Conservation (phyloP, 768 basidiomycete genomes). For the Lentinula edodes region DNA sequence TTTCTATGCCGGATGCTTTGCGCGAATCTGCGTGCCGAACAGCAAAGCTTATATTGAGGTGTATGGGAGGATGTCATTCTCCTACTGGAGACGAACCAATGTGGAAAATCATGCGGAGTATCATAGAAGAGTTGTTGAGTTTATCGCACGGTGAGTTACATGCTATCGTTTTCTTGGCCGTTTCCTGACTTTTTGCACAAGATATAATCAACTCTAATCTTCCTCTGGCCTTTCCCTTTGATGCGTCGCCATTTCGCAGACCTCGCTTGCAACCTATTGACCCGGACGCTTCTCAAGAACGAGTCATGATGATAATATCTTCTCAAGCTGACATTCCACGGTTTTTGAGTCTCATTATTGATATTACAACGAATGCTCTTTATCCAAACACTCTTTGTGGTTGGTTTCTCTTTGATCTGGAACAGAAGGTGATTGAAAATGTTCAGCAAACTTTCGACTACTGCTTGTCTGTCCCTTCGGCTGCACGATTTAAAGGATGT, state of each 20-base stretch:
- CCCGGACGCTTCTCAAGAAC: slow-evolving; percentile 10
- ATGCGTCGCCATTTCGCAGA: neutral
- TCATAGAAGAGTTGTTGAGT: slow-evolving; percentile 37
- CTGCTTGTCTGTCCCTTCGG: slow-evolving; percentile 31
- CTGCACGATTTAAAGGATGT: slow-evolving; percentile 32
- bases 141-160: slow-evolving; percentile 33
- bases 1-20: slow-evolving; percentile 42
- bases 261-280: neutral
- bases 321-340: slow-evolving; percentile 35
- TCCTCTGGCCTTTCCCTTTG: slow-evolving; percentile 1
- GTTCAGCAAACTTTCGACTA: slow-evolving; percentile 36
- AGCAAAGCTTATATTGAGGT: slow-evolving; percentile 39
- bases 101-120: slow-evolving; percentile 36
- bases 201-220: neutral
- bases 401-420: slow-evolving; percentile 46
- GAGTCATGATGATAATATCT: slow-evolving; percentile 26
- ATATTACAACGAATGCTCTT: slow-evolving; percentile 37
- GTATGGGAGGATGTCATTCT: slow-evolving; percentile 33
- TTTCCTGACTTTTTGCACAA: neutral
- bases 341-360: slow-evolving; percentile 41
- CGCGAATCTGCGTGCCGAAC: slow-evolving; percentile 40
- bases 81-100: slow-evolving; percentile 24
- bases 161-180: neutral
- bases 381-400: slow-evolving; percentile 36
- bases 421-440: slow-evolving; percentile 34